Percentiles rank a stretch among this genome's conserved stretches.
phyloP scores from a whole-genome alignment of 1,284 basidiomycete genomes.

The Ustilago cynodontis region DNA sequence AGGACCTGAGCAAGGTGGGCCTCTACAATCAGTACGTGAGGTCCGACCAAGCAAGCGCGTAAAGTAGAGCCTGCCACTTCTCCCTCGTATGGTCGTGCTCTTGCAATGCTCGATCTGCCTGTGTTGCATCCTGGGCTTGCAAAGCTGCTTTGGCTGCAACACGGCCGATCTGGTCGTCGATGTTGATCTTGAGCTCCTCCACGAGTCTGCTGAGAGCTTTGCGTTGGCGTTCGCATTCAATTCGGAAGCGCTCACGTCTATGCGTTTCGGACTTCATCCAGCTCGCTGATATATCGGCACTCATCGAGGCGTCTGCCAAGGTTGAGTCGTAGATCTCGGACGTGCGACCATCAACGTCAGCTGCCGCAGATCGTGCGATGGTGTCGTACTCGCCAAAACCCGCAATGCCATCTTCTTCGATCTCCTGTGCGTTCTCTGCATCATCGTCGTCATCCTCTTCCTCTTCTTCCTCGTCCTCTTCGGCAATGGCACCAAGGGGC shows the following conservation, averaged over 20 bases:
- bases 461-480: conserved; percentile 45
- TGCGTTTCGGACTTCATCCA: conserved; percentile 32
- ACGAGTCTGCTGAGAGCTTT: conserved; percentile 31
- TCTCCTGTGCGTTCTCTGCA: conserved; percentile 8
- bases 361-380: background rate
- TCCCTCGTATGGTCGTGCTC: conserved; percentile 28
- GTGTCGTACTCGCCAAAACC: background rate
- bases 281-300: conserved; percentile 28
- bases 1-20: too few species aligned
- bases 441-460: conserved; percentile 35
- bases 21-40: conserved; percentile 24
- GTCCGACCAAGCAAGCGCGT: conserved; percentile 40
- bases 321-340: conserved; percentile 12
- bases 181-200: conserved; percentile 36
- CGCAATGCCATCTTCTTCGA: background rate
- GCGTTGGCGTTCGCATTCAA: conserved; percentile 35
- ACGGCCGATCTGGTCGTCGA: conserved; percentile 47
- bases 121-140: conserved; percentile 25
- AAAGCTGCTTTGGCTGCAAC: conserved; percentile 23
- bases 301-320: conserved; percentile 34
- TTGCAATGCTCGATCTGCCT: conserved; percentile 29
- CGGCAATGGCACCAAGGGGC: conserved; percentile 40
- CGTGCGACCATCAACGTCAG: background rate
- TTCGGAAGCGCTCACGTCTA: conserved; percentile 37
- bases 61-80: conserved; percentile 46